Evolutionary conservation across 352 stramenopile genomes (phyloP), one percentile per base, ranked within the genome.

Genomic region (Phytophthora capsici): DNA sequence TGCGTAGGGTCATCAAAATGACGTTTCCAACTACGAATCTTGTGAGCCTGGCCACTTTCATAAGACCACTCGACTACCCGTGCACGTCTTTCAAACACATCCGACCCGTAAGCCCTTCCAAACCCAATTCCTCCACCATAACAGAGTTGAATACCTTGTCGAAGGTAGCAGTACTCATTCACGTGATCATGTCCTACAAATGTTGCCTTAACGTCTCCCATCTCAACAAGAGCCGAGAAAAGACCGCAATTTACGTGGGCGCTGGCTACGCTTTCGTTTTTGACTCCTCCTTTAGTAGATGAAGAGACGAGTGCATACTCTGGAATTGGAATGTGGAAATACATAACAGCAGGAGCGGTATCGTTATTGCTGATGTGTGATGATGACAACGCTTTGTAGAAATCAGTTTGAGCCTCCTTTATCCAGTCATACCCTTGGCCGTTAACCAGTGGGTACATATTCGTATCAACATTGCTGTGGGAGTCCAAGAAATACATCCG

Each of bases 401-500:
- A 82, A 2, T 72, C 37, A 41, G 85, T 68, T 54, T 86, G 80
- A n/a, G 57, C 68, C 41, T 65, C 61, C 65, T 80, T 83, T 58
- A 89, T 74, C 66, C 69, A 84, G 47, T 85, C 77, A 48, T 85
- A 82, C 14, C 34, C 59, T 32, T 22, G 48, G 49, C 20, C 38
- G 36, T 64, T 57, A 5, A 79, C 49, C 28, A 71, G 58, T 17
- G 70, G 75, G 25, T 73, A 76, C 8, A 45, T 62, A 2, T 30
- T 8, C 4, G 49, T 65, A 54, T 86, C 54, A 6, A 82, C 71
- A n/a, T 65, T 69, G 9, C 48, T 58, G 36, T 77, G 62, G 2
- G 78, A 90, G 50, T 91, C 83, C 20, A 91, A 54, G 47, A 91
- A 90, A 68, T 91, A 91, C 80, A 91, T 86, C 23, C 76, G 78